Conservation (phyloP, 2,329 filamentous ascomycete genomes). For the Colletotrichum lentis region DNA sequence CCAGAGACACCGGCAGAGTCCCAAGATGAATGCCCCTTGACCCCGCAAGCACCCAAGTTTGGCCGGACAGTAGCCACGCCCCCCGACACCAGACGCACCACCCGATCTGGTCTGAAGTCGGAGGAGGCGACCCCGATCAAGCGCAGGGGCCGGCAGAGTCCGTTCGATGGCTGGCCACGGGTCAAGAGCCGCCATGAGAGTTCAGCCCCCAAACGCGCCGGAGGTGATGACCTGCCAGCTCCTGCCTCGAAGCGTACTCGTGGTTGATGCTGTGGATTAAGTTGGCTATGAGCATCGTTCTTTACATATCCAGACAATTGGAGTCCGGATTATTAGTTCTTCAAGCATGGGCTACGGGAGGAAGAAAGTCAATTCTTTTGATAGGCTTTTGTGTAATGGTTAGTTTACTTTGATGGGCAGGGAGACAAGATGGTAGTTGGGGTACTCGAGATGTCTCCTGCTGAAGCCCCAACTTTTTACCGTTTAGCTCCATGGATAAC, state of each 20-base stretch:
- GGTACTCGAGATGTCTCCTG: constrained; percentile 7
- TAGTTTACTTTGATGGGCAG: constrained; percentile 30
- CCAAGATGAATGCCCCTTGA: constrained; percentile 43
- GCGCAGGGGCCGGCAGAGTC: constrained; percentile 55
- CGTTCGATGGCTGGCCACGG: constrained; percentile 74
- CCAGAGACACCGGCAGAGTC: constrained; percentile 45
- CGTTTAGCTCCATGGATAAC: constrained; percentile 2
- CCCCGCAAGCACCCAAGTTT: constrained; percentile 64
- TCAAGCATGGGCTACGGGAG: constrained; percentile 16
- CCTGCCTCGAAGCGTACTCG: constrained; percentile 50
- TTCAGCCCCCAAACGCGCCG: constrained; percentile 19
- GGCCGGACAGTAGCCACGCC: constrained; percentile 64
- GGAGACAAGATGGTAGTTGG: constrained; percentile 8
- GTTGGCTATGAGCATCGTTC: constrained; percentile 26
- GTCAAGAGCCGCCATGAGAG: constrained; percentile 60
- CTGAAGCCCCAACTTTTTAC: constrained; percentile 6
- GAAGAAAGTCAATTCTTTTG: constrained; percentile 30
- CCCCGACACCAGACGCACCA: constrained; percentile 68
- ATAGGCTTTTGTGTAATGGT: constrained; percentile 36
- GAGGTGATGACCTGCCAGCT: constrained; percentile 42
- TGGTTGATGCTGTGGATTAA: constrained; percentile 39
- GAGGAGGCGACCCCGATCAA: constrained; percentile 55
- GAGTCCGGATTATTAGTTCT: constrained; percentile 7
- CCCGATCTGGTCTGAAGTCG: constrained; percentile 62
- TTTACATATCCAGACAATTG: constrained; percentile 1